A percentile compares a stretch with the other conserved stretches of the same genome.
Conservation (phyloP, 2,329 filamentous ascomycete species). For the Dendrostoma leiphaemia region DNA sequence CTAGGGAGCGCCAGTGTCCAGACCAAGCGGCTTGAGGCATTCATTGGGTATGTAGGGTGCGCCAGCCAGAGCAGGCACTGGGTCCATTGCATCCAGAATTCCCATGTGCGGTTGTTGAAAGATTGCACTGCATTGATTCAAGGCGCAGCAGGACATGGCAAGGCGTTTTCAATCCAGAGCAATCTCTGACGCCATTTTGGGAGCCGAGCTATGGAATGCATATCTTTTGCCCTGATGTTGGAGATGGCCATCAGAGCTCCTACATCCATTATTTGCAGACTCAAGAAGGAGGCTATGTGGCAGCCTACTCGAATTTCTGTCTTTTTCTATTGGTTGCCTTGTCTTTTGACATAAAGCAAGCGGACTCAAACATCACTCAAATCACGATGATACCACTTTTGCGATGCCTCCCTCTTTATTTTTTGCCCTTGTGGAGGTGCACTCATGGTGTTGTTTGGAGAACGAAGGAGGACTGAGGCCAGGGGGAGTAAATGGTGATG, state of each 20-base stretch:
- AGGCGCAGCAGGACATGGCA: background rate
- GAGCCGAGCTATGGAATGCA: background rate
- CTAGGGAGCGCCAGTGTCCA: slow-evolving; percentile 27
- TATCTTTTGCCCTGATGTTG: background rate
- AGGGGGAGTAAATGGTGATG: too few species aligned
- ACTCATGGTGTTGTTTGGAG: background rate
- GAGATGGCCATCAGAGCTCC: background rate
- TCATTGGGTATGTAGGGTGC: background rate
- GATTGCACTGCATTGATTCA: background rate
- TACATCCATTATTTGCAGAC: background rate
- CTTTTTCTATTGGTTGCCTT: background rate
- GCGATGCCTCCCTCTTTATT: background rate
- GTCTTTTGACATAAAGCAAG: background rate
- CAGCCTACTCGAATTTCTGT: background rate
- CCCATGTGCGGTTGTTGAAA: background rate
- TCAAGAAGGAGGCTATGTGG: too few species aligned
- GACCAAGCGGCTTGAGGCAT: slow-evolving; percentile 5
- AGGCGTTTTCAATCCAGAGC: background rate
- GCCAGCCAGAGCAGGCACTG: background rate
- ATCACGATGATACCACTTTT: background rate
- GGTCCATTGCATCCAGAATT: background rate
- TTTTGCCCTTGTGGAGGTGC: background rate
- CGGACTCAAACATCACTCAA: background rate
- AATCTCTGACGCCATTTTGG: background rate
- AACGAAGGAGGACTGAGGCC: too few species aligned